Conservation (phyloP, 2,329 filamentous ascomycete species). For the Arthrobotrys sphaeroides region DNA sequence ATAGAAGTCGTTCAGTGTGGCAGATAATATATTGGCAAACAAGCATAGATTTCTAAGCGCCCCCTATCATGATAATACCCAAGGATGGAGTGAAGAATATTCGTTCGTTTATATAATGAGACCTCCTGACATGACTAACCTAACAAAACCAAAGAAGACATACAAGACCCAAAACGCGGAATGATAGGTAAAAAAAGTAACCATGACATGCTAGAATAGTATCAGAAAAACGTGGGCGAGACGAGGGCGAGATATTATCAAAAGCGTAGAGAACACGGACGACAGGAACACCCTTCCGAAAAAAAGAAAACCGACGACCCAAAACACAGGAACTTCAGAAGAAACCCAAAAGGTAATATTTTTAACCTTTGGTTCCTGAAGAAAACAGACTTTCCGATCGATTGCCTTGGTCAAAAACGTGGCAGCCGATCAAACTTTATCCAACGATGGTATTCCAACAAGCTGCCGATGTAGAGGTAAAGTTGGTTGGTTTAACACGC, state of each 20-base stretch:
- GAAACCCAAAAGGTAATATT: conserved; percentile 2
- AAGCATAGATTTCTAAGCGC: neutral
- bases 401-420: conserved; percentile 14
- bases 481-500: neutral
- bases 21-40: too few species aligned
- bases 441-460: neutral
- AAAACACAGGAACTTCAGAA: conserved; percentile 30
- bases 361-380: conserved; percentile 45
- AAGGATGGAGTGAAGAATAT: conserved; percentile 9
- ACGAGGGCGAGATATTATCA: neutral
- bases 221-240: conserved; percentile 2
- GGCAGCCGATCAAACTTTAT: conserved; percentile 23
- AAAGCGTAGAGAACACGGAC: conserved; percentile 9
- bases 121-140: conserved; percentile 13
- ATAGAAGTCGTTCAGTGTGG: too few species aligned
- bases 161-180: conserved; percentile 5
- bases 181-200: conserved; percentile 22
- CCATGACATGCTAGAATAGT: conserved; percentile 21
- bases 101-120: conserved; percentile 12
- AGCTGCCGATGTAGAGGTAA: neutral
- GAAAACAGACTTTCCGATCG: conserved; percentile 11
- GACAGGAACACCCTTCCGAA: conserved; percentile 38
- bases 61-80: neutral
- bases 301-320: conserved; percentile 5
- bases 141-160: conserved; percentile 10